phyloP scores from a whole-genome alignment of 1,284 basidiomycete species.

The Tilletia caries region DNA sequence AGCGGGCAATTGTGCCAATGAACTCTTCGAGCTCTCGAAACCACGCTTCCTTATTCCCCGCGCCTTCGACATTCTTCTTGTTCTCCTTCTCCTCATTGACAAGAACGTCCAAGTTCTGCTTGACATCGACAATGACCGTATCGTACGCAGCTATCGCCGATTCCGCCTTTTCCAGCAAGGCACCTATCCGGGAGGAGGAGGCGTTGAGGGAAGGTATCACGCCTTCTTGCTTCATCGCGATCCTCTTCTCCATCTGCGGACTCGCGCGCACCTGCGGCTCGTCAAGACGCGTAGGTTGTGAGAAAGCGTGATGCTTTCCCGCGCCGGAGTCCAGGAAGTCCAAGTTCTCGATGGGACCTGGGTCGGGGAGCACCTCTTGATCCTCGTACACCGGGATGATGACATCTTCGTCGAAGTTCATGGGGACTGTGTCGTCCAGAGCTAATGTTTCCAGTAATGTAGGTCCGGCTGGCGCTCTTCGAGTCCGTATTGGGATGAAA shows the following conservation, averaged over 20 bases:
- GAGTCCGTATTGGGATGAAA: constrained; percentile 6
- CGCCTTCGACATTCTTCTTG: constrained; percentile 29
- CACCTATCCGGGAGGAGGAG: constrained; percentile 30
- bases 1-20: constrained; percentile 34
- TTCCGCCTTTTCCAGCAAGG: constrained; percentile 26
- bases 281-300: neutral
- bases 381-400: constrained; percentile 9
- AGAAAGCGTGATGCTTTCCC: neutral
- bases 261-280: neutral
- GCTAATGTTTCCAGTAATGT: neutral
- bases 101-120: constrained; percentile 23
- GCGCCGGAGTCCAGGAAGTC: neutral
- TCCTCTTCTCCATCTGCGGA: neutral
- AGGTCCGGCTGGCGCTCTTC: neutral
- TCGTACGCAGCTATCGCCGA: constrained; percentile 25
- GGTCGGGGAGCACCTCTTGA: constrained; percentile 1
- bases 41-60: constrained; percentile 42
- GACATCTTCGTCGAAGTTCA: neutral
- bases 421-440: neutral
- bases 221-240: constrained; percentile 4
- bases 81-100: constrained; percentile 32
- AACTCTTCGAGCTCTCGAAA: constrained; percentile 44
- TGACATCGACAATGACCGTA: constrained; percentile 21
- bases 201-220: constrained; percentile 34
- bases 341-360: neutral